A percentile compares a stretch with the other conserved stretches of the same genome.
Evolutionary conservation across 768 basidiomycete genomes (phyloP).

Genomic region (Amanita exitialis): DNA sequence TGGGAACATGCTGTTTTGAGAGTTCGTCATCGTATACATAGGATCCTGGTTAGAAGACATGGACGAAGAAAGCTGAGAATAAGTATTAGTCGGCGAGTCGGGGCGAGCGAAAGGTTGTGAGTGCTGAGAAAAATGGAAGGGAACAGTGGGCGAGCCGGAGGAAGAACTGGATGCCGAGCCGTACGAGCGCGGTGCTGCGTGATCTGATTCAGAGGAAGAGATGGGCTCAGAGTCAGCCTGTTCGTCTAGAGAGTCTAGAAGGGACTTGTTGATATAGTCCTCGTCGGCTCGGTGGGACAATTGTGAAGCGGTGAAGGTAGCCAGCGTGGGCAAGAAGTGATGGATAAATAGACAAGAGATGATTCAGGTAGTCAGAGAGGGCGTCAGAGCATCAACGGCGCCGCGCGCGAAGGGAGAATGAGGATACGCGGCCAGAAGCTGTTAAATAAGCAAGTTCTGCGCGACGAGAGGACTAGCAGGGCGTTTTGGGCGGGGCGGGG

Average conservation of each 20-base stretch:
- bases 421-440: slow-evolving; percentile 6
- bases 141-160: slow-evolving; percentile 45
- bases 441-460: slow-evolving; percentile 2
- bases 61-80: slow-evolving; percentile 20
- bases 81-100: slow-evolving; percentile 38
- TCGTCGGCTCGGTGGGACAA: slow-evolving; percentile 45
- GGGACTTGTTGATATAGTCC: slow-evolving; percentile 80
- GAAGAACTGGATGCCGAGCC: slow-evolving; percentile 43
- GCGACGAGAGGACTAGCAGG: slow-evolving; percentile 10
- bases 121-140: slow-evolving; percentile 42
- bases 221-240: slow-evolving; percentile 74
- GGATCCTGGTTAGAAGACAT: slow-evolving; percentile 15
- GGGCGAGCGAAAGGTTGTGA: slow-evolving; percentile 29
- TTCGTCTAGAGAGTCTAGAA: slow-evolving; percentile 75
- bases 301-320: slow-evolving; percentile 31
- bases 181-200: slow-evolving; percentile 34
- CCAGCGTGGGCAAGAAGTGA: slow-evolving; percentile 36
- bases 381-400: slow-evolving; percentile 20
- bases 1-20: slow-evolving; percentile 24
- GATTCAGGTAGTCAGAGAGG: slow-evolving; percentile 9
- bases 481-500: slow-evolving; percentile 10
- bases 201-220: slow-evolving; percentile 41
- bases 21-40: slow-evolving; percentile 21
- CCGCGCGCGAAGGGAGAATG: slow-evolving; percentile 9
- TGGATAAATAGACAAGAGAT: slow-evolving; percentile 11